These are phyloP conservation scores for Silene vulgaris DNA, from an alignment of 179 eudicot species.

Conservation along the genomic window DNA sequence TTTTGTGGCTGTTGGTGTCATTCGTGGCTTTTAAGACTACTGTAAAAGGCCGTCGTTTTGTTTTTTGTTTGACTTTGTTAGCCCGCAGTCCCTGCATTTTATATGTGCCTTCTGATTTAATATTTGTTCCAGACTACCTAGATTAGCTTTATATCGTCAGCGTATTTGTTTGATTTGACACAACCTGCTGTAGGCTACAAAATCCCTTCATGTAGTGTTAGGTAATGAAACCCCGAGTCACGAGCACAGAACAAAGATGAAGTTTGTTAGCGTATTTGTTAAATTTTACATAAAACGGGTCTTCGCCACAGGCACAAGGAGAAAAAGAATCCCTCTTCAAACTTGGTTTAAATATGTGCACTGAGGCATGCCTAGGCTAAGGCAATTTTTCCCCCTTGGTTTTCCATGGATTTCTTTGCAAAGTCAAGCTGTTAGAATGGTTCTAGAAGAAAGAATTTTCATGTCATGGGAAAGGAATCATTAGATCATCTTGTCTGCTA, in stretches of 20 bases:
- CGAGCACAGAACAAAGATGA: neutral
- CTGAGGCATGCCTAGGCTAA: no score
- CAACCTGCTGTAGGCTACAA: neutral
- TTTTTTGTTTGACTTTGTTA: neutral
- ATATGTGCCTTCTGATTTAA: no score
- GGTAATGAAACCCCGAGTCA: neutral
- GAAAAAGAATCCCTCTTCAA: neutral
- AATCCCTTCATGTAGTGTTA: neutral
- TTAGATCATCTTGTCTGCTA: constrained; percentile 6
- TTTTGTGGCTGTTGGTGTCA: neutral
- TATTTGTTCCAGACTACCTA: neutral
- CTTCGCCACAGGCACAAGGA: neutral
- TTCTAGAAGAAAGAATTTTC: constrained; percentile 1
- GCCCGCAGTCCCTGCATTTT: neutral
- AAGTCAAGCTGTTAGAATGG: neutral
- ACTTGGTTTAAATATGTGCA: no score
- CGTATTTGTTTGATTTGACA: neutral
- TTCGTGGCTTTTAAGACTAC: neutral
- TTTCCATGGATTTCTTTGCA: no score
- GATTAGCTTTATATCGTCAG: neutral
- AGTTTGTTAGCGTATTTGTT: no score
- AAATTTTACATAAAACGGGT: neutral
- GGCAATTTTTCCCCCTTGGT: no score
- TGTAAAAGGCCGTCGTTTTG: no score
- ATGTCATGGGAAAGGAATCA: constrained; percentile 10